Evolutionary conservation across 345 rosid species (phyloP), one percentile per base, ranked within the genome.

Genomic region (Mallotus nudiflorus): DNA sequence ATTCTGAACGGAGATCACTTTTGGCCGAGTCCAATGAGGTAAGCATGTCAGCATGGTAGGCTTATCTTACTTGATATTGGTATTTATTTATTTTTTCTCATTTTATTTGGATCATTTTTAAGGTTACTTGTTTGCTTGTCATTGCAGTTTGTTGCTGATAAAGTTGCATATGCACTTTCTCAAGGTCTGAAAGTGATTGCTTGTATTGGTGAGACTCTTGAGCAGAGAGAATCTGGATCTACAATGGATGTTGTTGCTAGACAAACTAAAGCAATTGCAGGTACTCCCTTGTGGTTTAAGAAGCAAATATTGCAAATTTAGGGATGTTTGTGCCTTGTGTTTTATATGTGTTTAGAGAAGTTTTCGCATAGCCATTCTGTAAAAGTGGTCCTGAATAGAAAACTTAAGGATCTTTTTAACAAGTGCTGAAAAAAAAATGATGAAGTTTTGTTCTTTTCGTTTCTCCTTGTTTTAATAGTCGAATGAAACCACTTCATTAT

Each of bases 201-300:
- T 40, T 89, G 96, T 74, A 56, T 89, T 53, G 92, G 92, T 19
- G 92, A 89, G 85, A 87, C 92, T 18, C 88, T 89, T 40, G 88
- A 87, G 82, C 90, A 87, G 78, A 85, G 90, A 62, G 92, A 89
- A 75, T 78, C 92, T 35, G 92, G 96, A 71, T 81, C 88, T 48
- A 89, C 92, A 4, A 31, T 89, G 85, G 80, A 69, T 61, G 89
- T 89, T 29, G 92, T 87, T 60, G 86, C 92, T 74, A 83, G 82
- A 37, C 96, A 89, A 69, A 82, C 90, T 56, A 85, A 87, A 80
- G 89, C 92, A 67, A 87, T 87, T 50, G 82, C 95, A 62, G 95
- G 95, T 89, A 75, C 50, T n/a, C n/a, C n/a, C n/a, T 65, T 67
- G 10, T 65, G 52, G 63, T 24, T 49, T 35, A 50, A 48, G 58